Evolutionary conservation across 1,284 basidiomycete genomes (phyloP), one percentile per base, ranked within the genome.

Genomic region (Filobasidium uniguttulatum): DNA sequence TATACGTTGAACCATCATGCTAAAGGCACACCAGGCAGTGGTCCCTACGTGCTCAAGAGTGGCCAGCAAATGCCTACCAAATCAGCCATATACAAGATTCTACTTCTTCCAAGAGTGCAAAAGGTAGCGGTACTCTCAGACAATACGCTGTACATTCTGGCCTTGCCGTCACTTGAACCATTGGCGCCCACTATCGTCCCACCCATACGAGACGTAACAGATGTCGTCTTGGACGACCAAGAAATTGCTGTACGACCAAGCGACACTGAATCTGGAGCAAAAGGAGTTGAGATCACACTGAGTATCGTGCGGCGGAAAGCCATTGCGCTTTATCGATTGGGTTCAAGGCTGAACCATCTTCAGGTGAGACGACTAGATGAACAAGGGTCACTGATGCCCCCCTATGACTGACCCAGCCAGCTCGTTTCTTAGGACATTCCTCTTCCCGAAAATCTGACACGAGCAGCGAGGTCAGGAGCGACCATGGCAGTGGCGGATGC

Each of bases 161-260:
- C 78, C 0, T 70, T 90, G 1, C 88, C 88, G 0, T 77, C 79
- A 3, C 75, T 93, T 22, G 83, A 89, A 54, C 76, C 78, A 0
- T 72, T 86, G 0, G 74, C 79, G 8, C 69, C 68, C 0, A 68
- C 67, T 9, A 62, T 68, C 9, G 80, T 85, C 56, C 81, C 82
- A 52, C 81, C 85, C 1, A 75, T 93, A 25, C 77, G 86, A 35
- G 81, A 87, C 49, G 82, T 86, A 3, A 70, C 83, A 15, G 73
- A 80, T 0, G 79, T 91, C 53, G 79, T 84, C 0, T 78, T 90
- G 1, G 87, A 94, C 61, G 80, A 89, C 41, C 65, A 69, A 44
- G 69, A 71, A 50, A 73, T 80, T 41, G 82, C 85, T 53, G 72
- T 85, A 44, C 75, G 79, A 14, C 73, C 75, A 0, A 67, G 73